Evolutionary conservation across 2,329 filamentous ascomycete species (phyloP), one percentile per base, ranked within the genome.

Genomic region (Fusarium pilosicola): DNA sequence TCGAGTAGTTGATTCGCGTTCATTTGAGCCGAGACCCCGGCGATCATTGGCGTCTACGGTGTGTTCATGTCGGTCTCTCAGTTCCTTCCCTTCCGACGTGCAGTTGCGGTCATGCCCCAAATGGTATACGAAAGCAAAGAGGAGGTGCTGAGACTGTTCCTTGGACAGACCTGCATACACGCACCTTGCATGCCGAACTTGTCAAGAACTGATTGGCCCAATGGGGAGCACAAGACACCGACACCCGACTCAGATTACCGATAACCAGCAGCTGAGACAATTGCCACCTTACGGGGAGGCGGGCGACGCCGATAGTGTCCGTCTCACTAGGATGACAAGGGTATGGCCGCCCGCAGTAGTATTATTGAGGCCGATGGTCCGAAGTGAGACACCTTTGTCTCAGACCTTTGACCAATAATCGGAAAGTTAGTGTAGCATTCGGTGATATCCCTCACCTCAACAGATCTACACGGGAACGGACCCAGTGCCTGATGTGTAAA

Each of bases 371-470:
- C 45, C 45, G 45, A 48, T 22, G 45, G 14, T 30, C 45, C 45
- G 45, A 8, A 48, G 6, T 48, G 28, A 48, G 28, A 48, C 28
- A 48, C 1, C 0, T 7, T 30, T 48, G 28, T 48, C 14, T 3
- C 45, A 17, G 28, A 17, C 14, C 26, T 0, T 48, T 3, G 14
- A 9, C 45, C 20, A 32, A 48, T 30, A 48, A 20, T 22, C 32
- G 45, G 10, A 5, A 12, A 32, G 1, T 36, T 36, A 0, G 34
- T 36, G 15, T 1, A 10, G 8, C 5, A 8, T 48, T 17, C 3
- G 6, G 28, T 17, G 9, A 48, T 30, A 17, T 30, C 34, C 2
- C 45, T 48, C 28, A 28, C 15, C 45, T 48, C 45, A 48, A 48
- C 28, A 32, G 10, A 4, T 30, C 14, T 30, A 30, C 3, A 6